Evolutionary conservation across 805 yeast species (phyloP).

Genomic region (Kluyveromyces nonfermentans): DNA sequence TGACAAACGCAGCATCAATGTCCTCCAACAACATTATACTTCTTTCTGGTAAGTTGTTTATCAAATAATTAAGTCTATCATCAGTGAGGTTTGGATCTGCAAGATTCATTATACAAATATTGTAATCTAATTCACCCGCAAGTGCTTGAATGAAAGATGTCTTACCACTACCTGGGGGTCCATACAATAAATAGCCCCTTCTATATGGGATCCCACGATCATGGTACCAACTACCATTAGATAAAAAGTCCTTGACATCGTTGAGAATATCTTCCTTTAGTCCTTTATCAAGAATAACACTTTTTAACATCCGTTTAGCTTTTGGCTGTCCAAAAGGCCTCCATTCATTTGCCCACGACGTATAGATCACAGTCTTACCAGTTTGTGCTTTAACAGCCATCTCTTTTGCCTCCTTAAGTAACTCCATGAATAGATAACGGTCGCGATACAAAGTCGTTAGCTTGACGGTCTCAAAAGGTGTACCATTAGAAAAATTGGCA

Average conservation of each 20-base stretch:
- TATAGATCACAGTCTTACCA: conserved; percentile 88
- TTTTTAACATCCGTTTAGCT: conserved; percentile 70
- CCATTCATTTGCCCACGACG: conserved; percentile 99
- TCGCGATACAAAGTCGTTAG: conserved; percentile 84
- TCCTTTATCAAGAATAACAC: conserved; percentile 77
- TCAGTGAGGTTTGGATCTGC: conserved; percentile 90
- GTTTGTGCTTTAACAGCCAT: conserved; percentile 75
- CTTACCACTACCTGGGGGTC: conserved; percentile 97
- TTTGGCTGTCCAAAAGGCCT: conserved; percentile 95
- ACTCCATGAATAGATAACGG: conserved; percentile 53
- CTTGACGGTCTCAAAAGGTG: conserved; percentile 95
- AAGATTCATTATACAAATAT: conserved; percentile 84
- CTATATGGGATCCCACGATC: conserved; percentile 97
- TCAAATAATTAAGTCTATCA: conserved; percentile 85
- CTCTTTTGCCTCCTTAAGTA: conserved; percentile 74
- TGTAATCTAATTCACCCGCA: conserved; percentile 93
- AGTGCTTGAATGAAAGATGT: conserved; percentile 93
- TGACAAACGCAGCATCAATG: conserved; percentile 90
- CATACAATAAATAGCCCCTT: conserved; percentile 86
- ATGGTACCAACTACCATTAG: conserved; percentile 82
- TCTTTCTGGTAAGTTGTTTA: conserved; percentile 93
- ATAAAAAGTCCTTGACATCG: conserved; percentile 75
- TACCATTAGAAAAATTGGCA: conserved; percentile 80
- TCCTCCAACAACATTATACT: conserved; percentile 82
- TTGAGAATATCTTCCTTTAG: conserved; percentile 52